Conservation (phyloP, 2,329 filamentous ascomycete species). For the Pseudodiploospora longispora region DNA sequence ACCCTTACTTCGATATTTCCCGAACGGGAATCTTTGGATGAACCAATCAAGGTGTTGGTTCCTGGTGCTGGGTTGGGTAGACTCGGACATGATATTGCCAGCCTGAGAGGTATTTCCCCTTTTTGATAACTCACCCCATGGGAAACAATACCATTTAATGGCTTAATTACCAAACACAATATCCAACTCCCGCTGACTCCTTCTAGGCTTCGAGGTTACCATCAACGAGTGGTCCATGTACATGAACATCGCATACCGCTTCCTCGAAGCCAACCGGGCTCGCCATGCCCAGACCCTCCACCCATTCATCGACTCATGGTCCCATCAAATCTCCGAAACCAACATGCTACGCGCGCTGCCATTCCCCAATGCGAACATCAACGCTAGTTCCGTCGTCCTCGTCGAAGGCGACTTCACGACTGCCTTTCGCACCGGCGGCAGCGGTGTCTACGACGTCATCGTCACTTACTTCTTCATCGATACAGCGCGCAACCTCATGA, state of each 20-base stretch:
- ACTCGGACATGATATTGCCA: too few species aligned
- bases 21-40: too few species aligned
- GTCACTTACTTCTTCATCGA: conserved; percentile 55
- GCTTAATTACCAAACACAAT: too few species aligned
- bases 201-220: conserved; percentile 40
- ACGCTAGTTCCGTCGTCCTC: conserved; percentile 32
- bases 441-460: conserved; percentile 36
- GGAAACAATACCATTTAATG: too few species aligned
- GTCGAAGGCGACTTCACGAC: conserved; percentile 51
- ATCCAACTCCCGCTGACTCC: too few species aligned
- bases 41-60: too few species aligned
- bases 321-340: conserved; percentile 40
- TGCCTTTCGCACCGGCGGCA: conserved; percentile 18
- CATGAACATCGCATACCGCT: conserved; percentile 48
- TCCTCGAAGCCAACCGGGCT: conserved; percentile 28
- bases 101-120: too few species aligned
- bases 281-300: conserved; percentile 26
- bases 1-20: too few species aligned
- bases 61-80: too few species aligned
- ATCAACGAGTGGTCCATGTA: conserved; percentile 52
- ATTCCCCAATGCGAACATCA: conserved; percentile 34
- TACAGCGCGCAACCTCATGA: conserved; percentile 47
- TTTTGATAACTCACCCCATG: too few species aligned
- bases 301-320: conserved; percentile 49
- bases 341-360: conserved; percentile 38